phyloP scores from a whole-genome alignment of 345 rosid species.

The Xanthoceras sorbifolium region DNA sequence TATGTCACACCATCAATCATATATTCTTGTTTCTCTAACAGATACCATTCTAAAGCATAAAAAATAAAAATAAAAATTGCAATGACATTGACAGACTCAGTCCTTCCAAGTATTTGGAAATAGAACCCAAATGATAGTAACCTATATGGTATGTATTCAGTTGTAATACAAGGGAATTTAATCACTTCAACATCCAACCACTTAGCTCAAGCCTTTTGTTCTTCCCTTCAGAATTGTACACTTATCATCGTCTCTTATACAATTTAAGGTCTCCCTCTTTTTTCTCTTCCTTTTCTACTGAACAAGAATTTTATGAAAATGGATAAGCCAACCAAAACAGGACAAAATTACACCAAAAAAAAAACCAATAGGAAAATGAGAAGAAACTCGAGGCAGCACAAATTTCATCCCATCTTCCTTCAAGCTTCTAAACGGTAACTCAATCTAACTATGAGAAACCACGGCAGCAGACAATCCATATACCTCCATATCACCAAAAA shows the following conservation, averaged over 20 bases:
- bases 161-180: not conserved
- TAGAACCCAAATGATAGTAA: no score
- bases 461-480: not conserved
- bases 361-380: not conserved
- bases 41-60: not conserved
- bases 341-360: not conserved
- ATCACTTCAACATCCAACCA: not conserved
- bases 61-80: no score
- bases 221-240: not conserved
- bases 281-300: not conserved
- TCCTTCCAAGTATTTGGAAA: not conserved
- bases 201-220: not conserved
- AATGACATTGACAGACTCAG: not conserved
- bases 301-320: not conserved
- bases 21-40: not conserved
- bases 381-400: not conserved
- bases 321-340: not conserved
- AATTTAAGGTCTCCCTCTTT: not conserved
- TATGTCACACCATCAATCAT: not conserved
- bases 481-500: not conserved
- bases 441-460: no score
- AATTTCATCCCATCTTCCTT: not conserved
- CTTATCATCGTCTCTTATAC: not conserved
- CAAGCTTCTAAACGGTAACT: not conserved
- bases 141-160: not conserved